These are phyloP conservation scores for Trypanosoma congolense DNA, from an alignment of 208 protist genomes.

Conservation along the genomic window DNA sequence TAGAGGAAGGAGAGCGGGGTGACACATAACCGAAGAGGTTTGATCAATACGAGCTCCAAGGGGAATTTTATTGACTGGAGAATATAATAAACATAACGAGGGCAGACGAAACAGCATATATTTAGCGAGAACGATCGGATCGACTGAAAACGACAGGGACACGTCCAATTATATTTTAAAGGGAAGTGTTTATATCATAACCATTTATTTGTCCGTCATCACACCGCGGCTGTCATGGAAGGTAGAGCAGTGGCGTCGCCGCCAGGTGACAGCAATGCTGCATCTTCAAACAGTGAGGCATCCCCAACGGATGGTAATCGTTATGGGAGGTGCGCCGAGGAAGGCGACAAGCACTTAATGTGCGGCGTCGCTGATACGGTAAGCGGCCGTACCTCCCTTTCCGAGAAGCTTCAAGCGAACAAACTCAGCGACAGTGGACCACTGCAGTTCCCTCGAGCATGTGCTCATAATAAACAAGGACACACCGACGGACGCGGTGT, in stretches of 20 bases:
- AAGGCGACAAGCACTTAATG: not conserved
- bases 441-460: not conserved
- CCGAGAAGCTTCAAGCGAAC: too few species aligned
- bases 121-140: too few species aligned
- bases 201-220: not conserved
- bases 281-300: not conserved
- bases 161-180: too few species aligned
- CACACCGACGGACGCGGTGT: not conserved
- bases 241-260: not conserved
- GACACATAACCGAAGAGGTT: too few species aligned
- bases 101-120: too few species aligned
- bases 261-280: not conserved
- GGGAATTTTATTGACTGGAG: too few species aligned
- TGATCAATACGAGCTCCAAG: too few species aligned
- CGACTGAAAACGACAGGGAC: too few species aligned
- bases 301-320: constrained; percentile 18
- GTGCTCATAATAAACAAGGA: not conserved
- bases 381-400: constrained; percentile 5
- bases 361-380: not conserved
- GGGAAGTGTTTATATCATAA: not conserved
- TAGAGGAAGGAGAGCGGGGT: too few species aligned
- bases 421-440: too few species aligned
- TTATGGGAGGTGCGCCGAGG: constrained; percentile 6
- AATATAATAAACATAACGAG: too few species aligned
- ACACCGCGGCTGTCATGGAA: not conserved